phyloP scores from a whole-genome alignment of 176 grass and related monocot genomes.

The Eragrostis nindensis region DNA sequence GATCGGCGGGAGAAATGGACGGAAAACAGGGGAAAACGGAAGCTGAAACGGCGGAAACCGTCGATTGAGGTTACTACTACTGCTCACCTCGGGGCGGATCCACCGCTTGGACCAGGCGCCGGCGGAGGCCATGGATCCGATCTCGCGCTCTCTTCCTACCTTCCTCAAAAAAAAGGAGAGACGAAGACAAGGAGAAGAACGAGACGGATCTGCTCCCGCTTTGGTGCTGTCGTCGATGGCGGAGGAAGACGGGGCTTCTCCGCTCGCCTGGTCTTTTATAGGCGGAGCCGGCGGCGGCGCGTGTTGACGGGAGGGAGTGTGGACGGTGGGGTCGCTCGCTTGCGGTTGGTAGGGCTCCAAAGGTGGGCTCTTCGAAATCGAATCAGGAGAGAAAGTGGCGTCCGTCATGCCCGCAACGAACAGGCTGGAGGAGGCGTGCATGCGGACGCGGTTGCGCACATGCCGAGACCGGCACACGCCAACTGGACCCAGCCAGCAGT shows the following conservation, averaged over 20 bases:
- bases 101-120: conserved; percentile 22
- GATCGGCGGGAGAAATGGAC: background rate
- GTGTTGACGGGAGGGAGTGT: background rate
- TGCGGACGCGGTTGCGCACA: background rate
- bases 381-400: background rate
- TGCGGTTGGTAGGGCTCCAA: too few relatives aligned
- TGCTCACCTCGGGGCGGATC: conserved; percentile 24
- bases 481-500: background rate
- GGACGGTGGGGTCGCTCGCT: background rate
- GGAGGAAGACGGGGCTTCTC: background rate
- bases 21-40: background rate
- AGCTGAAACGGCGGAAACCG: background rate
- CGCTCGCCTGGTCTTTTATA: background rate
- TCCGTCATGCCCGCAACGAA: background rate
- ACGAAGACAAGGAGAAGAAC: too few relatives aligned
- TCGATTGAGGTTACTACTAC: background rate
- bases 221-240: background rate
- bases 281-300: background rate
- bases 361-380: background rate
- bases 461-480: background rate
- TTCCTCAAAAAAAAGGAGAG: background rate
- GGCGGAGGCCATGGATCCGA: background rate
- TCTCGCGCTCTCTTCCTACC: background rate
- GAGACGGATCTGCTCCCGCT: too few relatives aligned
- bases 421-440: background rate